Conservation (phyloP, 441 rosid species). For the Gossypium lobatum region DNA sequence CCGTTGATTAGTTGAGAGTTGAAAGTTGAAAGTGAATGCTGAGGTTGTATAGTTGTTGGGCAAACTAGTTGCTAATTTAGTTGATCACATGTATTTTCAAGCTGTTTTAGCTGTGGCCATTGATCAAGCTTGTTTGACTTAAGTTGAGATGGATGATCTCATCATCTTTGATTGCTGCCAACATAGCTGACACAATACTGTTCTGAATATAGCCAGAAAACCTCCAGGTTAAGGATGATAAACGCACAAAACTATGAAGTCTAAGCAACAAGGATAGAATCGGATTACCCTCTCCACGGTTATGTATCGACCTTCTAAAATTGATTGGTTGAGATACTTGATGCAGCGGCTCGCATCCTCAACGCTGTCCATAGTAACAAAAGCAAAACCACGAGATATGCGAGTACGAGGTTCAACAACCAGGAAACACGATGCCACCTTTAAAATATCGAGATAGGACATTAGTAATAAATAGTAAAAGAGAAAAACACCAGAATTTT, state of each 20-base stretch:
- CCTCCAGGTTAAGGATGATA: slow-evolving; percentile 59
- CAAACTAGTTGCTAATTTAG: slow-evolving; percentile 83
- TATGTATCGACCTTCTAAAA: slow-evolving; percentile 87
- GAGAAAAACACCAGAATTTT: background rate
- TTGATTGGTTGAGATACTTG: slow-evolving; percentile 77
- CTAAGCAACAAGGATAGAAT: slow-evolving; percentile 18
- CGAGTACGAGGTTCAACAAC: slow-evolving; percentile 93
- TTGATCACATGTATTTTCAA: slow-evolving; percentile 85
- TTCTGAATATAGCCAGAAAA: slow-evolving; percentile 95
- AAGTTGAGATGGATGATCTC: slow-evolving; percentile 78
- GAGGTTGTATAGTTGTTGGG: slow-evolving; percentile 77
- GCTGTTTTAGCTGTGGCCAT: slow-evolving; percentile 86
- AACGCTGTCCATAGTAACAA: slow-evolving; percentile 69
- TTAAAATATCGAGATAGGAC: background rate
- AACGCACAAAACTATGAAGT: slow-evolving; percentile 22
- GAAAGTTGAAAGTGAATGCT: slow-evolving; percentile 92
- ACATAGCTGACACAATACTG: slow-evolving; percentile 78
- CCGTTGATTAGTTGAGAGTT: slow-evolving; percentile 97
- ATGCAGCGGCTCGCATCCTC: slow-evolving; percentile 84
- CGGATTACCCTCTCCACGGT: slow-evolving; percentile 93
- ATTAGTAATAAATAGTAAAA: background rate
- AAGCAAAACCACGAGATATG: slow-evolving; percentile 93
- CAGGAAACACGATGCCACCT: slow-evolving; percentile 90
- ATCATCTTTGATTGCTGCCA: slow-evolving; percentile 98
- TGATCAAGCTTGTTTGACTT: slow-evolving; percentile 85